These are phyloP conservation scores for Polytrichum commune DNA, from an alignment of 225 moss, liverwort and hornwort genomes.

Conservation along the genomic window DNA sequence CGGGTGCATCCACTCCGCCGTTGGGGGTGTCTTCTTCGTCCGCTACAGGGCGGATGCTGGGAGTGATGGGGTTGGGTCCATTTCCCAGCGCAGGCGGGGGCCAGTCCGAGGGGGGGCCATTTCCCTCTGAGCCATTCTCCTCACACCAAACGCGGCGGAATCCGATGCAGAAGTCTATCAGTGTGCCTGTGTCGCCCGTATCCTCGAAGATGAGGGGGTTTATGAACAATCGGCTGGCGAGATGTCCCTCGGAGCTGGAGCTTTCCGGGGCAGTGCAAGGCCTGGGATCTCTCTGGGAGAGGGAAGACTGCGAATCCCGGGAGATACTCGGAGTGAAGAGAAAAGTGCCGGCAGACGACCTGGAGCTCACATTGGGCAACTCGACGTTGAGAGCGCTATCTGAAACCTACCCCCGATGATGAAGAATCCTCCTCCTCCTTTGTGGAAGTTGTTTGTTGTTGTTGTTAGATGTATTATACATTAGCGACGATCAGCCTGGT, in stretches of 20 bases:
- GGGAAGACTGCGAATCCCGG: conserved; percentile 48
- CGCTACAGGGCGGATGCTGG: conserved; percentile 45
- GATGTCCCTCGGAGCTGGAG: conserved; percentile 70
- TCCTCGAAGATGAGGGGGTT: conserved; percentile 46
- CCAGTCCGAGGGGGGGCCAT: conserved; percentile 34
- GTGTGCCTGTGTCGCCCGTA: conserved; percentile 56
- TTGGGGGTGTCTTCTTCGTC: conserved; percentile 22
- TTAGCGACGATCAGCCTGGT: background rate
- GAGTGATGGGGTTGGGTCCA: conserved; percentile 55
- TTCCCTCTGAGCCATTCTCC: conserved; percentile 30
- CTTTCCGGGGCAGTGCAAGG: conserved; percentile 53
- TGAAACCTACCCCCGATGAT: conserved; percentile 36
- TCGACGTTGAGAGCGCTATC: conserved; percentile 49
- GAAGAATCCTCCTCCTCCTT: background rate
- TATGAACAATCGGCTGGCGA: conserved; percentile 40
- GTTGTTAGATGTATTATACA: background rate
- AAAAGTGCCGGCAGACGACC: conserved; percentile 56
- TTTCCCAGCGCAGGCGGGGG: conserved; percentile 44
- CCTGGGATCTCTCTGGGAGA: conserved; percentile 42
- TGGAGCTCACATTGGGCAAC: conserved; percentile 77
- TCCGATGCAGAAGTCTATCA: conserved; percentile 61
- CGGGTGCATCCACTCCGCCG: conserved; percentile 49
- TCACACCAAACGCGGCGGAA: conserved; percentile 64
- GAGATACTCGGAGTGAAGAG: conserved; percentile 50
- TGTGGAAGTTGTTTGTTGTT: background rate